Conservation (phyloP, 345 rosid species). For the Eucalyptus victrix region DNA sequence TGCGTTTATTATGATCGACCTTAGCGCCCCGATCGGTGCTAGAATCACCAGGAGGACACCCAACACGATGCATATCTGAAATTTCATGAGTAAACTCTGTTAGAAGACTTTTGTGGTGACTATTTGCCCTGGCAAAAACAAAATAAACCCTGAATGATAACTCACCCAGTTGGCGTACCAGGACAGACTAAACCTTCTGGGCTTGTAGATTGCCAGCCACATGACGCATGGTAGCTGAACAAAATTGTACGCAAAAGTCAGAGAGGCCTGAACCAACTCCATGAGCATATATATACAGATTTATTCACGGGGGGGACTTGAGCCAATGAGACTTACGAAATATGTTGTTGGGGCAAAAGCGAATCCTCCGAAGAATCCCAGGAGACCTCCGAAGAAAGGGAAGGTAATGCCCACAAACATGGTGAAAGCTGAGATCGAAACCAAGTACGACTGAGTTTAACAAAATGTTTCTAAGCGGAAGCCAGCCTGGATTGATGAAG, state of each 20-base stretch:
- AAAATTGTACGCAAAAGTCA: neutral
- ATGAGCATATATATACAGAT: neutral
- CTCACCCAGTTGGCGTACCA: constrained; percentile 73
- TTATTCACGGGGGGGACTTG: neutral
- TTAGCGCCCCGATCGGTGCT: constrained; percentile 75
- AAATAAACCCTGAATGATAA: neutral
- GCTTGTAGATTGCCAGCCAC: constrained; percentile 69
- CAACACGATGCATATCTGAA: constrained; percentile 58
- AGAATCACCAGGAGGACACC: constrained; percentile 50
- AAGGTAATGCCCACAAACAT: constrained; percentile 61
- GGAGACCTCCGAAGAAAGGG: constrained; percentile 76
- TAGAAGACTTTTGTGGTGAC: neutral
- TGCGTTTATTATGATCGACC: constrained; percentile 47
- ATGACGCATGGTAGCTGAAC: constrained; percentile 69
- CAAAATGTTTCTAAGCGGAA: neutral
- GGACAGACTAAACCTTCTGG: constrained; percentile 49
- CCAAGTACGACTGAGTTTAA: neutral
- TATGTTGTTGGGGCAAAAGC: constrained; percentile 83
- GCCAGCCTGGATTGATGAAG: neutral
- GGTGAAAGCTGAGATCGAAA: constrained; percentile 32
- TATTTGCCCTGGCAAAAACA: neutral
- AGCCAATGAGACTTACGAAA: constrained; percentile 31
- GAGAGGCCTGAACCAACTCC: neutral
- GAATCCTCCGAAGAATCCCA: constrained; percentile 82
- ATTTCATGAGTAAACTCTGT: neutral